phyloP scores from a whole-genome alignment of 2,329 filamentous ascomycete species.

The Mycocentrospora acerina region DNA sequence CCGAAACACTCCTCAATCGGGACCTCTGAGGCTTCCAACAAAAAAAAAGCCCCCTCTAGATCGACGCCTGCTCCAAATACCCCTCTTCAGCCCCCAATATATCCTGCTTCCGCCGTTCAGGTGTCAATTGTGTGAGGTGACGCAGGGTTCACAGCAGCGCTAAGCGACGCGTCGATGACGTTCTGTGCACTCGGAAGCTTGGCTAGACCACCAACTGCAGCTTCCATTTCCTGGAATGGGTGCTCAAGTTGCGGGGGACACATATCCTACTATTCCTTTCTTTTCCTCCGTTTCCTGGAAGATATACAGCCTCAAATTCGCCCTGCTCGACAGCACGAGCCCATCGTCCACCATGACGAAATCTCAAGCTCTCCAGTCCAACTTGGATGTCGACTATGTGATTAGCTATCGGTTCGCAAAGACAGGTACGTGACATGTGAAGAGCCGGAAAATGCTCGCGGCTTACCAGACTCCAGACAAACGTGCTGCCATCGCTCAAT shows the following conservation, averaged over 20 bases:
- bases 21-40: too few relatives aligned
- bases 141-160: too few relatives aligned
- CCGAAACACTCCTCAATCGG: too few relatives aligned
- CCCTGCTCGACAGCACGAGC: slow-evolving; percentile 21
- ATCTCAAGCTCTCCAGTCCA: slow-evolving; percentile 48
- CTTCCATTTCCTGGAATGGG: slow-evolving; percentile 25
- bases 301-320: slow-evolving; percentile 20
- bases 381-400: slow-evolving; percentile 83
- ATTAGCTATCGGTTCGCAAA: slow-evolving; percentile 74
- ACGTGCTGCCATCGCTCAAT: slow-evolving; percentile 69
- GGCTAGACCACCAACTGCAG: slow-evolving; percentile 22
- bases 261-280: slow-evolving; percentile 18
- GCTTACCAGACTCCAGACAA: slow-evolving; percentile 55
- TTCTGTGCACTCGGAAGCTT: slow-evolving; percentile 23
- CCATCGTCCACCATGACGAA: slow-evolving; percentile 36
- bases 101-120: too few relatives aligned
- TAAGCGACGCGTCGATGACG: slow-evolving; percentile 30
- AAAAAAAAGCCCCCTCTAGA: too few relatives aligned
- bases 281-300: slow-evolving; percentile 17
- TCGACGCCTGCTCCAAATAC: too few relatives aligned
- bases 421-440: slow-evolving; percentile 54
- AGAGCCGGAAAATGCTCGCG: slow-evolving; percentile 5
- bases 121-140: too few relatives aligned
- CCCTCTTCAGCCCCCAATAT: too few relatives aligned
- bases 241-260: slow-evolving; percentile 12